phyloP scores from a whole-genome alignment of 169 alveolate species.

The Cryptosporidium parvum region DNA sequence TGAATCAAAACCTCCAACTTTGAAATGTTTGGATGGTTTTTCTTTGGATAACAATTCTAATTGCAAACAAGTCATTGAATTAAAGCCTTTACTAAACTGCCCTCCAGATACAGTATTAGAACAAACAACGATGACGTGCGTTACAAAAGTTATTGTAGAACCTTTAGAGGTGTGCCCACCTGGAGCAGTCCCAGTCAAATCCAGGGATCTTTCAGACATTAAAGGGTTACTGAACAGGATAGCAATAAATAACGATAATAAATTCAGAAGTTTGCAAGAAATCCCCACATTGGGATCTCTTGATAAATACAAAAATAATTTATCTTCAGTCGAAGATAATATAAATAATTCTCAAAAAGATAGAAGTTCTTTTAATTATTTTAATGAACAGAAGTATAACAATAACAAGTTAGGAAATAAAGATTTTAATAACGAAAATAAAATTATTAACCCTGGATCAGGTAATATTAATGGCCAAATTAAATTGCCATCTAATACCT shows the following conservation, averaged over 20 bases:
- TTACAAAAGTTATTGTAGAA: constrained; percentile 62
- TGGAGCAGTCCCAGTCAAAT: constrained; percentile 68
- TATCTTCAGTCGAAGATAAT: not conserved
- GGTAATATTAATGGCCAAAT: not conserved
- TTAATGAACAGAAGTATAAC: not conserved
- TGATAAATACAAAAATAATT: not conserved
- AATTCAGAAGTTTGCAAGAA: constrained; percentile 33
- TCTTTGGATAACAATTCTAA: constrained; percentile 52
- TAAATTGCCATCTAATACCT: not conserved
- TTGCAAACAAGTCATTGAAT: constrained; percentile 69
- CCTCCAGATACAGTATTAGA: constrained; percentile 64
- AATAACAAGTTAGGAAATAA: not conserved
- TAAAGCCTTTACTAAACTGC: constrained; percentile 54
- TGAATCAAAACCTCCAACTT: constrained; percentile 47
- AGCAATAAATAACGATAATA: not conserved
- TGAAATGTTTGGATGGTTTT: constrained; percentile 56
- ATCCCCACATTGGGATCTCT: constrained; percentile 56
- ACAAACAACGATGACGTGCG: constrained; percentile 69
- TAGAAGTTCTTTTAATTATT: not conserved
- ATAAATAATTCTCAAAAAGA: not conserved
- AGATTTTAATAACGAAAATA: not conserved
- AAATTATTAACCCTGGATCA: not conserved
- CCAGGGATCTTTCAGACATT: constrained; percentile 44
- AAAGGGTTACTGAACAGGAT: constrained; percentile 45
- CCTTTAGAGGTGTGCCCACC: constrained; percentile 75